Evolutionary conservation across 2,329 filamentous ascomycete species (phyloP).

Genomic region (Chaetomium sp.): DNA sequence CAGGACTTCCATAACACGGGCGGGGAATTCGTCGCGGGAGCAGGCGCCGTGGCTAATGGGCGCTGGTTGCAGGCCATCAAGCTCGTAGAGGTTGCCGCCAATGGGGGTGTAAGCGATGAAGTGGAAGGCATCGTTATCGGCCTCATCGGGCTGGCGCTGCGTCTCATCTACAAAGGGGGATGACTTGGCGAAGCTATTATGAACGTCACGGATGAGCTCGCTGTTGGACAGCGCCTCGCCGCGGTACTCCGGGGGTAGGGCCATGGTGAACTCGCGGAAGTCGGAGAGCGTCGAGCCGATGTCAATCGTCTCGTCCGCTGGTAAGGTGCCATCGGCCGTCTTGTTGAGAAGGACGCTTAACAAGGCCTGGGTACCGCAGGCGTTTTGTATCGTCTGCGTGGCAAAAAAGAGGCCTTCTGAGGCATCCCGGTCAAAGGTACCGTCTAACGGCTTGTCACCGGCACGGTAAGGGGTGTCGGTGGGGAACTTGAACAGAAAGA

Average conservation of each 20-base stretch:
- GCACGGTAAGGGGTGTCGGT: conserved; percentile 57
- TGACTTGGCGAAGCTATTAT: conserved; percentile 84
- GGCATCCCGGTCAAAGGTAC: conserved; percentile 69
- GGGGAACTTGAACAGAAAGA: conserved; percentile 97
- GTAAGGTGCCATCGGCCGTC: conserved; percentile 37
- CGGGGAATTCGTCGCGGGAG: conserved; percentile 62
- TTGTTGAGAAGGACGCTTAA: conserved; percentile 90
- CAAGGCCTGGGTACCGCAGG: conserved; percentile 92
- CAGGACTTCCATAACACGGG: conserved; percentile 78
- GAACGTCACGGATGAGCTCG: conserved; percentile 66
- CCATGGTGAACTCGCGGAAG: conserved; percentile 84
- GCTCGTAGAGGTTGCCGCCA: conserved; percentile 77
- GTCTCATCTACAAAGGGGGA: conserved; percentile 94
- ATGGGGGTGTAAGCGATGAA: conserved; percentile 92
- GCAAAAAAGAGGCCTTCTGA: conserved; percentile 84
- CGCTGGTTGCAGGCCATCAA: conserved; percentile 88
- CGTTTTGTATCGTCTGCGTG: conserved; percentile 95
- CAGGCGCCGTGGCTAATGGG: conserved; percentile 85
- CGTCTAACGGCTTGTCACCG: conserved; percentile 66
- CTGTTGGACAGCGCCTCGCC: conserved; percentile 57
- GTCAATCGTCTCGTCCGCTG: conserved; percentile 47
- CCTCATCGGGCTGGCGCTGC: conserved; percentile 59
- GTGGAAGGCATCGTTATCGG: conserved; percentile 87
- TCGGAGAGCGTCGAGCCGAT: conserved; percentile 65
- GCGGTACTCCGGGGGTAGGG: conserved; percentile 67